A percentile compares a stretch with the other conserved stretches of the same genome.
These are phyloP conservation scores for Phyllosticta citribraziliensis DNA, from an alignment of 2,329 filamentous ascomycete species.

Conservation along the genomic window DNA sequence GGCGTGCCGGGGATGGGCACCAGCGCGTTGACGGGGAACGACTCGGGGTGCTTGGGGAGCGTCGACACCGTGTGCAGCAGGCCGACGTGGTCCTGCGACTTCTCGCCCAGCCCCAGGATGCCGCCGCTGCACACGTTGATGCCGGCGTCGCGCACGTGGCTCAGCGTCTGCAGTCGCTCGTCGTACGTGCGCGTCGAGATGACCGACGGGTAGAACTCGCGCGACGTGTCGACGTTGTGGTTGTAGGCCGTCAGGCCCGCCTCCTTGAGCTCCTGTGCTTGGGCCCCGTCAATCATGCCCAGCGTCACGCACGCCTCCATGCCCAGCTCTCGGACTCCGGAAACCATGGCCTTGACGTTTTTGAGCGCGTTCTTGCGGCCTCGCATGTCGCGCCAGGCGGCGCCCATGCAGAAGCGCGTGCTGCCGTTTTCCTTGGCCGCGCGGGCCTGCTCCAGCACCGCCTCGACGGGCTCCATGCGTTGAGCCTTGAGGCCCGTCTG, in stretches of 20 bases:
- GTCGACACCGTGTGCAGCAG: constrained; percentile 75
- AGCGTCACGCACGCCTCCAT: constrained; percentile 94
- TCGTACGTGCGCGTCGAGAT: constrained; percentile 84
- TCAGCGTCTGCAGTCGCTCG: constrained; percentile 70
- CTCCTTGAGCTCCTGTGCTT: constrained; percentile 72
- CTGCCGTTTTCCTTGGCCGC: constrained; percentile 74
- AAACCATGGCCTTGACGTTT: constrained; percentile 80
- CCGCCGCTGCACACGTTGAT: constrained; percentile 87
- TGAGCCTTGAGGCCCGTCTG: constrained; percentile 67
- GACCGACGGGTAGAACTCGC: constrained; percentile 78
- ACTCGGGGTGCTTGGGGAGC: constrained; percentile 73
- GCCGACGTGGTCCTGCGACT: constrained; percentile 67
- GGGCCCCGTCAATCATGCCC: constrained; percentile 76
- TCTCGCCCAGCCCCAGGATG: constrained; percentile 77
- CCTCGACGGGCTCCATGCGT: constrained; percentile 68
- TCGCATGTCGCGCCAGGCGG: constrained; percentile 89
- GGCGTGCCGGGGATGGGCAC: constrained; percentile 88
- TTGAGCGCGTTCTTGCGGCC: constrained; percentile 74
- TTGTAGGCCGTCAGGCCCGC: constrained; percentile 88
- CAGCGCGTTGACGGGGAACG: constrained; percentile 82
- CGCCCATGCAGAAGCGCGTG: constrained; percentile 91
- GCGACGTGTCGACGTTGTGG: constrained; percentile 84
- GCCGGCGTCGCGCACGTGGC: constrained; percentile 72
- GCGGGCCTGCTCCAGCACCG: constrained; percentile 68
- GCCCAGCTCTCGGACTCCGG: constrained; percentile 66